Conservation (phyloP, 208 protist genomes). For the Crithidia sp. region DNA sequence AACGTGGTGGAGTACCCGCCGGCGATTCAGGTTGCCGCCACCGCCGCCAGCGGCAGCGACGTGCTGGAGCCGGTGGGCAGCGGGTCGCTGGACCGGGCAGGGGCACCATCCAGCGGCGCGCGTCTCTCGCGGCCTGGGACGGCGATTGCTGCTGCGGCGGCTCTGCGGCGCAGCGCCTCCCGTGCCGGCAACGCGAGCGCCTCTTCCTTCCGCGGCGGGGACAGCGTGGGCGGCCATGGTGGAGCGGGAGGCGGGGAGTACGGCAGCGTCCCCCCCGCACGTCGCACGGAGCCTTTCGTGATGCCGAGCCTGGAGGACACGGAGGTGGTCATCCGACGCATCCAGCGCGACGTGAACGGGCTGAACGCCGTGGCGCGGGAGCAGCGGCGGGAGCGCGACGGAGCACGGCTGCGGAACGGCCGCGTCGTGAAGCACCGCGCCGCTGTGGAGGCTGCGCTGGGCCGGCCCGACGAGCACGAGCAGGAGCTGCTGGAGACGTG, state of each 20-base stretch:
- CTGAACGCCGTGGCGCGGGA: slow-evolving; percentile 85
- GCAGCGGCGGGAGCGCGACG: slow-evolving; percentile 59
- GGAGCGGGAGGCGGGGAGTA: neutral
- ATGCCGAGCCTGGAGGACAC: slow-evolving; percentile 80
- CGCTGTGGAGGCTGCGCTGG: slow-evolving; percentile 26
- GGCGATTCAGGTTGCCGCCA: slow-evolving; percentile 9
- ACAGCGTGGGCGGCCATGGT: slow-evolving; percentile 1
- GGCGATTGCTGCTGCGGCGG: slow-evolving; percentile 21
- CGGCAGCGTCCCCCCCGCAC: neutral
- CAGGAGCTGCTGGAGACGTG: slow-evolving; percentile 62
- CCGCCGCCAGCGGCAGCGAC: neutral
- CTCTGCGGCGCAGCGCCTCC: slow-evolving; percentile 19
- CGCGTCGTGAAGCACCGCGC: slow-evolving; percentile 25
- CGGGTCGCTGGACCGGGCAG: slow-evolving; percentile 7
- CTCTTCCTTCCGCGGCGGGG: neutral
- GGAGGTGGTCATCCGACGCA: slow-evolving; percentile 60
- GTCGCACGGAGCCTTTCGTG: slow-evolving; percentile 48
- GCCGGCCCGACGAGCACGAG: slow-evolving; percentile 44
- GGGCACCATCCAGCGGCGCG: neutral
- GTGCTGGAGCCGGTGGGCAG: neutral
- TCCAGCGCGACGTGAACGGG: slow-evolving; percentile 81
- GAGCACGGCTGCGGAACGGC: slow-evolving; percentile 21
- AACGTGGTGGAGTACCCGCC: slow-evolving; percentile 29
- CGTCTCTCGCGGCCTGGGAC: slow-evolving; percentile 8
- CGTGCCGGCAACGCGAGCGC: slow-evolving; percentile 8